A percentile compares a stretch with the other conserved stretches of the same genome.
Conservation (phyloP, 1,139 yeast genomes). For the Yamadazyma songkhlaensis region DNA sequence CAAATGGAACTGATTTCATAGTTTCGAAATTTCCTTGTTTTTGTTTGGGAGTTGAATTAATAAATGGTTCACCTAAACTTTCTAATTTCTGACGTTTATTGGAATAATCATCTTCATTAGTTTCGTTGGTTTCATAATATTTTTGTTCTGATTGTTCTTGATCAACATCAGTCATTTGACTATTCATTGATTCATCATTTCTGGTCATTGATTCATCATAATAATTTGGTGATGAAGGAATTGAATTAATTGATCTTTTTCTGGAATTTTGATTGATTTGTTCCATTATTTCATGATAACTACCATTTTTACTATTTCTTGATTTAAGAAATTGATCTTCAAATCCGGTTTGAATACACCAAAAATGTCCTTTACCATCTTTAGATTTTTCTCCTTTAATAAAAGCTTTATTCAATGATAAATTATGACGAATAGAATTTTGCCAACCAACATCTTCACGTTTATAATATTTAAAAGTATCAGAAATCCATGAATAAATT, state of each 20-base stretch:
- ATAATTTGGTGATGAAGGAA: slow-evolving; percentile 36
- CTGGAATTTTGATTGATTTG: slow-evolving; percentile 23
- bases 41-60: slow-evolving; percentile 8
- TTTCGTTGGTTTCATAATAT: slow-evolving; percentile 11
- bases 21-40: not conserved
- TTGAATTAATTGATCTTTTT: slow-evolving; percentile 21
- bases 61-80: slow-evolving; percentile 34
- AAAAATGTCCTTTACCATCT: slow-evolving; percentile 96
- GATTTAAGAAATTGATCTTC: slow-evolving; percentile 80
- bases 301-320: slow-evolving; percentile 46
- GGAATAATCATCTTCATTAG: slow-evolving; percentile 4
- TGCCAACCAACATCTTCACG: slow-evolving; percentile 94
- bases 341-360: slow-evolving; percentile 84
- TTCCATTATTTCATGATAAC: slow-evolving; percentile 47
- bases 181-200: slow-evolving; percentile 4
- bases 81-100: slow-evolving; percentile 19
- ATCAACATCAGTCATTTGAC: slow-evolving; percentile 9
- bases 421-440: slow-evolving; percentile 82
- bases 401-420: slow-evolving; percentile 83
- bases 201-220: slow-evolving; percentile 9
- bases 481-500: slow-evolving; percentile 90
- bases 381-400: slow-evolving; percentile 88
- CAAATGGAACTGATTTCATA: slow-evolving; percentile 6
- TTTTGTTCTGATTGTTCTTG: not conserved
- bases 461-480: slow-evolving; percentile 79